These are phyloP conservation scores for Magnusiomyces ingens DNA, from an alignment of 1,139 yeast genomes.

Conservation along the genomic window DNA sequence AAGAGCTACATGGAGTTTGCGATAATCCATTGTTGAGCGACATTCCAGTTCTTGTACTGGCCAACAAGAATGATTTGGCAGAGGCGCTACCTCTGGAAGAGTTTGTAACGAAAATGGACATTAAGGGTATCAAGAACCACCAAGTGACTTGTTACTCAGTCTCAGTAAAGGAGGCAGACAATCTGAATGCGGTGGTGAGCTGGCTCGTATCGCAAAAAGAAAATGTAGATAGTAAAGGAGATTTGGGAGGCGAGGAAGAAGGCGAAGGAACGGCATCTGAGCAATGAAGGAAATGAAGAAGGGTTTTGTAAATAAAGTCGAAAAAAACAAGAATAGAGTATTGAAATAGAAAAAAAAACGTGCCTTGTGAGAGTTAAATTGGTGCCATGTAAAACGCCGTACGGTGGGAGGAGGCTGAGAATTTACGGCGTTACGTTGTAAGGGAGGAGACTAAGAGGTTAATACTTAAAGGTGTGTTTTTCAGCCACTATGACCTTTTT, in stretches of 20 bases:
- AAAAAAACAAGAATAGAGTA: too few species aligned
- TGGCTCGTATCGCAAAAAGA: slow-evolving; percentile 29
- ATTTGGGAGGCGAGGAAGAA: background rate
- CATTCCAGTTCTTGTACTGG: slow-evolving; percentile 35
- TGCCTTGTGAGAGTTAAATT: too few species aligned
- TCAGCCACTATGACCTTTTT: too few species aligned
- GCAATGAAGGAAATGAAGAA: background rate
- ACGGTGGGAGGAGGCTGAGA: too few species aligned
- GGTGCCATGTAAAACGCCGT: too few species aligned
- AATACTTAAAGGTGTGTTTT: too few species aligned
- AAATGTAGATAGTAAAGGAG: background rate
- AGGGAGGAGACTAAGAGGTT: too few species aligned
- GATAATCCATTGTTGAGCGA: slow-evolving; percentile 30
- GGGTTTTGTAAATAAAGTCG: background rate
- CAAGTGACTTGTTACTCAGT: slow-evolving; percentile 37
- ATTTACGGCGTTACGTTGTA: too few species aligned
- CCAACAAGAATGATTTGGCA: slow-evolving; percentile 35
- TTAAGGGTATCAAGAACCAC: slow-evolving; percentile 30
- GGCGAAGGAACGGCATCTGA: background rate
- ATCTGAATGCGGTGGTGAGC: slow-evolving; percentile 33
- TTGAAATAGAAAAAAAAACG: too few species aligned
- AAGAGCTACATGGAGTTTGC: slow-evolving; percentile 31
- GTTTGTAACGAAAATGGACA: slow-evolving; percentile 30
- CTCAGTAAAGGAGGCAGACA: slow-evolving; percentile 35
- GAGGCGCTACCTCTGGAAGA: slow-evolving; percentile 33